Evolutionary conservation across 1,139 yeast species (phyloP), one percentile per base, ranked within the genome.

Genomic region (Zygosaccharomyces pseudobailii): DNA sequence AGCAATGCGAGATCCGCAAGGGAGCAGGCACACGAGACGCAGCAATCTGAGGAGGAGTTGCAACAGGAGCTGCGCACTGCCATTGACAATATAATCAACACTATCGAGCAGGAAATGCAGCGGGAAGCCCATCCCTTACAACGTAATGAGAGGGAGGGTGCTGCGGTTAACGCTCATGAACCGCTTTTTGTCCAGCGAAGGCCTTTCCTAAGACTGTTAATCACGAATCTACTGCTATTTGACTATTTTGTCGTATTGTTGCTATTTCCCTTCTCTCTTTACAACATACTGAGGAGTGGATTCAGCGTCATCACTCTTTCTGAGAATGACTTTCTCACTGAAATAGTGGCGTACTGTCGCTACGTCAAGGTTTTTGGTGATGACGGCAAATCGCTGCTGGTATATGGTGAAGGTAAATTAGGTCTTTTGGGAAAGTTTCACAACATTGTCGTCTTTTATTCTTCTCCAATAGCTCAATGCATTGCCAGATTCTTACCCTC

Each of bases 381-480:
- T 4, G 43, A 51, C 21, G 54, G 54, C n/a, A 46, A 37, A 10
- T 46, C 55, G 8, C 27, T 40, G 32, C 22, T 33, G 21, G 33
- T 46, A 8, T 42, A 41, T 28, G 49, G 48, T 17, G 54, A 53
- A 9, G 52, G 52, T 4, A 45, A 46, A 3, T 28, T 54, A 27
- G 63, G 63, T 4, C 50, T 64, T 24, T 40, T 64, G 38, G 63
- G 61, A 24, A 63, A 60, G 48, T 63, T 62, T 41, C 67, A 63
- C 48, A 62, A 62, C 42, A 53, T 62, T 7, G 47, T 61, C 6
- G 54, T 61, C 5, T 60, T 48, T 46, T 56, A 62, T 38, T 46
- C 60, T 5, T 51, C 57, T 24, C 61, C 63, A 4, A 13, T 51
- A 10, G 52, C 53, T 28, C 43, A 47, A 25, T 44, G 27, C 34